Evolutionary conservation across 331 rosid genomes (phyloP), one percentile per base, ranked within the genome.

Genomic region (Acacia concinna): DNA sequence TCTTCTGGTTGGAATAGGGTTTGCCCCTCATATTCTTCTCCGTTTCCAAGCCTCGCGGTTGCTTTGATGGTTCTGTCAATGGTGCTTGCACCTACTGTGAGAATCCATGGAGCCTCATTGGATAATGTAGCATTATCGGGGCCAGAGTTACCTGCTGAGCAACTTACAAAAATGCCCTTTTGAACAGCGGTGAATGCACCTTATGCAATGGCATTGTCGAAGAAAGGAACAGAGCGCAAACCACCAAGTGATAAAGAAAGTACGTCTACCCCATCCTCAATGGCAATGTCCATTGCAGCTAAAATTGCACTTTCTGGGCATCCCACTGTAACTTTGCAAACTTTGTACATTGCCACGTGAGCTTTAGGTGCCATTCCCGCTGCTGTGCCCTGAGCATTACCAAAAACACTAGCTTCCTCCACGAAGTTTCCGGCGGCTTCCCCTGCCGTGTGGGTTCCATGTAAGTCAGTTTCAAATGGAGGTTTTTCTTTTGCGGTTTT

Each of bases 231-330:
- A 4, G 94, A 66, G 31, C 79, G 77, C 37, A 83, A 82, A 0
- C 98, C 98, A 0, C 98, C 98, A 0, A 94, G 88, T 1, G 98
- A 91, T 6, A 94, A 78, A 8, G 98, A 94, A 46, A 94, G 89
- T 65, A 91, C 90, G 44, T 94, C 98, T 0, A 94, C 98, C 4
- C 98, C 97, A 28, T 86, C 89, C 8, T 86, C 87, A n/a, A 86
- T 84, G 62, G 89, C 89, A 32, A 78, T n/a, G 79, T 86, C 89
- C 79, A 86, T 83, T 38, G 87, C 89, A 4, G 87, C 89, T 25
- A 94, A 78, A 20, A 91, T 87, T 46, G 94, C 88, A 52, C 84
- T 79, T n/a, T 89, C 93, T 0, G 77, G 0, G 51, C 98, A 94
- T 3, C 43, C 85, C 27, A 18, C 59, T 0, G 6, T 3, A 2